A percentile compares a stretch with the other conserved stretches of the same genome.
phyloP scores from a whole-genome alignment of 805 yeast genomes.

The Cyberlindnera japonica region DNA sequence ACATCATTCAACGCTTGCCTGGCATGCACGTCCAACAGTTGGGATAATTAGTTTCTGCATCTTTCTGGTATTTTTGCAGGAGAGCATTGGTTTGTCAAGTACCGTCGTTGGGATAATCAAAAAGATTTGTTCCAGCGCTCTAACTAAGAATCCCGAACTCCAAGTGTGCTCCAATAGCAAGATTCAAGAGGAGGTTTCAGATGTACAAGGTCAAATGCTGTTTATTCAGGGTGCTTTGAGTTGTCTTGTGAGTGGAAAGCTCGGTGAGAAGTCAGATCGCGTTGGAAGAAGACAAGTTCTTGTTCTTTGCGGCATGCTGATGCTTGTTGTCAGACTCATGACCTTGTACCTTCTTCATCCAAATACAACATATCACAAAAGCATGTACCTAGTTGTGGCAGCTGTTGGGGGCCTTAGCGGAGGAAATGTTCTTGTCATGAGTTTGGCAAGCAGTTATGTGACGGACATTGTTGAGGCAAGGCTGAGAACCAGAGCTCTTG shows the following conservation, averaged over 20 bases:
- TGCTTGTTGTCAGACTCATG: slow-evolving; percentile 23
- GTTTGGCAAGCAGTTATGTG: slow-evolving; percentile 63
- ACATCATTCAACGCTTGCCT: slow-evolving; percentile 40
- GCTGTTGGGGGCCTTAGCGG: slow-evolving; percentile 57
- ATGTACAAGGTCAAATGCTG: slow-evolving; percentile 42
- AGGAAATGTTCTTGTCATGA: slow-evolving; percentile 50
- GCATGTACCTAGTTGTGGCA: slow-evolving; percentile 40
- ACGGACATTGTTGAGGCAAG: slow-evolving; percentile 68
- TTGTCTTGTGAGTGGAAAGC: slow-evolving; percentile 53
- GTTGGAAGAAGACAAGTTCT: slow-evolving; percentile 57
- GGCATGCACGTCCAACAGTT: slow-evolving; percentile 58
- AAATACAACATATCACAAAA: slow-evolving; percentile 34
- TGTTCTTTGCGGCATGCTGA: slow-evolving; percentile 29
- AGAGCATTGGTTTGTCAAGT: slow-evolving; percentile 38
- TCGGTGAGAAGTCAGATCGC: slow-evolving; percentile 62
- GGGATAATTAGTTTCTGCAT: slow-evolving; percentile 42
- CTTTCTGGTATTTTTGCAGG: slow-evolving; percentile 41
- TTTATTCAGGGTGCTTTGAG: slow-evolving; percentile 42
- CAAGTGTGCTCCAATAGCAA: slow-evolving; percentile 34
- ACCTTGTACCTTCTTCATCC: slow-evolving; percentile 30
- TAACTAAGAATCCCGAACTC: slow-evolving; percentile 20
- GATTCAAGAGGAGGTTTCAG: slow-evolving; percentile 45
- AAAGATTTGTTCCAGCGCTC: slow-evolving; percentile 27
- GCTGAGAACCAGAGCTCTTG: slow-evolving; percentile 54
- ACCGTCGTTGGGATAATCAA: slow-evolving; percentile 32